phyloP scores from a whole-genome alignment of 2,329 filamentous ascomycete species.

The Tolypocladium sp. region DNA sequence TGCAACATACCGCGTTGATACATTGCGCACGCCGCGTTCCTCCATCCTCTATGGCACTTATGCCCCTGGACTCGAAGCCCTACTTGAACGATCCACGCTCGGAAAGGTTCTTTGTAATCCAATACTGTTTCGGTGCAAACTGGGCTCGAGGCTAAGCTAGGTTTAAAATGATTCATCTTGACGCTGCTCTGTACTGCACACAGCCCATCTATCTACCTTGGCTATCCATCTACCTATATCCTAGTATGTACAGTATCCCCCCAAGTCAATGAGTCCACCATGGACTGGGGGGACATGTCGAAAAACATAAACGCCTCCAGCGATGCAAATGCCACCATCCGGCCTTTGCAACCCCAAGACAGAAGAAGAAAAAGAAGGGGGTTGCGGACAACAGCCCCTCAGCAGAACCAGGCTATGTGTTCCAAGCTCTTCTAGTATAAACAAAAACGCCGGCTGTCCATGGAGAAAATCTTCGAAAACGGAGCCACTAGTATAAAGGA shows the following conservation, averaged over 20 bases:
- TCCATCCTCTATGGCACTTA: no score
- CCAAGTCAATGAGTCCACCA: not conserved
- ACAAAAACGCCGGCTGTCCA: not conserved
- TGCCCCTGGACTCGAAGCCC: not conserved
- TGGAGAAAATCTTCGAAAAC: not conserved
- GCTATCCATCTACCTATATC: not conserved
- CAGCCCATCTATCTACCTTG: not conserved
- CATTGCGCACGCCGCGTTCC: not conserved
- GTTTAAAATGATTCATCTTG: not conserved
- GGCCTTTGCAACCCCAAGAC: not conserved
- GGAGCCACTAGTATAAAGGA: not conserved
- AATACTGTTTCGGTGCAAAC: not conserved
- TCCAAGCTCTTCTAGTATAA: not conserved
- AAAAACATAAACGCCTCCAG: not conserved
- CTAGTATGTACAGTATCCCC: not conserved
- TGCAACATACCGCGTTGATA: not conserved
- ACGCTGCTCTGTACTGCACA: not conserved
- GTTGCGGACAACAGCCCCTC: not conserved
- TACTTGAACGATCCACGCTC: not conserved
- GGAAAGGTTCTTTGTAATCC: not conserved
- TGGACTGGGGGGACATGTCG: not conserved
- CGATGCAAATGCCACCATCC: not conserved
- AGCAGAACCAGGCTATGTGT: not conserved
- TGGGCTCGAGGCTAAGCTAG: not conserved
- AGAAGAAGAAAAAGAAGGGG: not conserved